Evolutionary conservation across 1,284 basidiomycete genomes (phyloP), one percentile per base, ranked within the genome.

Genomic region (Heterobasidion irregulare): DNA sequence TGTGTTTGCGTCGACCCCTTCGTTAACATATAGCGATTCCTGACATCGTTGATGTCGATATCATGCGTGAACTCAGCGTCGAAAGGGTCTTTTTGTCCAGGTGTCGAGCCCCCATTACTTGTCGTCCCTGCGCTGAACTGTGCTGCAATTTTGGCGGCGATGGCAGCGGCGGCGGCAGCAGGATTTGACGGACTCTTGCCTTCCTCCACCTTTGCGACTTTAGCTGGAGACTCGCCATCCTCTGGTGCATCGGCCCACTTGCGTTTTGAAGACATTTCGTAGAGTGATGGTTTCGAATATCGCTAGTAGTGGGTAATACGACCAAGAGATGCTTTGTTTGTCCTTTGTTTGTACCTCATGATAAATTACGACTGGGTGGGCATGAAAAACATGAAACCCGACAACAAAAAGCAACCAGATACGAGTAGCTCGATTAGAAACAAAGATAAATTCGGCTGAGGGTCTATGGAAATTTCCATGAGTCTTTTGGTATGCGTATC

Each of bases 11-110:
- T 98, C 34, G 89, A 82, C 2, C 92, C 91, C 70, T 94, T 97
- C 47, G 97, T 99, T 64, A 99, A 75, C 68, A 98, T 76, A 71
- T 99, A 99, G 57, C 96, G 80, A 72, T 99, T 99, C 64, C 95
- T 77, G 56, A 96, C 78, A 72, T 99, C 97, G 71, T 99, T 98
- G 70, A 99, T 97, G 68, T 98, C 95, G 58, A 99, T 87, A 68
- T 98, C 94, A 63, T 92, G 83, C 13, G 84, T 86, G 65, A 89
- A 98, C 53, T 91, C 92, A 46, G 80, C 90, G 60, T 94, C 92
- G 58, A 91, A 83, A 6, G 78, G 76, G 64, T 89, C 88, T 68
- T 77, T 82, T 62, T 70, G 70, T 34, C 78, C 78, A 47, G 75
- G 70, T 56, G 75, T 76, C 57, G 72, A 75, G 4, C 71, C 67